Conservation (phyloP, 2,329 filamentous ascomycete species). For the Penicillium nordicum region DNA sequence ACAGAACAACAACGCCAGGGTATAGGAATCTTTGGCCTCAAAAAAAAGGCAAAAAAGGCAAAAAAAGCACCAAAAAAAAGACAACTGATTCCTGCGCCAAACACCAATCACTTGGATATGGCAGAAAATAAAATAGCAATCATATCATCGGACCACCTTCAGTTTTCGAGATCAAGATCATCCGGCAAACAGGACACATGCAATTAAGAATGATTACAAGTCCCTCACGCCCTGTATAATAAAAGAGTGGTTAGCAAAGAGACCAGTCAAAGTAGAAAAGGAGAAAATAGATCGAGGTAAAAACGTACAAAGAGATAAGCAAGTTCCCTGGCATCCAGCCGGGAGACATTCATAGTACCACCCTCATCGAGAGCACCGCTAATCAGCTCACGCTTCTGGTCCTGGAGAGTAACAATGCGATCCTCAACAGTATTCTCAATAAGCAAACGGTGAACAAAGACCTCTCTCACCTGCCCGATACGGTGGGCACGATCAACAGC, state of each 20-base stretch:
- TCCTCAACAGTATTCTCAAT: constrained; percentile 80
- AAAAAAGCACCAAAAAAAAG: not conserved
- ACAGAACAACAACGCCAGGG: constrained; percentile 3
- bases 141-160: not conserved
- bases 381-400: constrained; percentile 73
- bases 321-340: constrained; percentile 65
- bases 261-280: not conserved
- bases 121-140: not conserved
- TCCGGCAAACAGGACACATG: not conserved
- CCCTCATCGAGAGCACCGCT: constrained; percentile 76
- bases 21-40: constrained; percentile 6
- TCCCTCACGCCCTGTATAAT: constrained; percentile 21
- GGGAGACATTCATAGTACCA: constrained; percentile 62
- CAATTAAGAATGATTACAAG: not conserved
- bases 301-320: constrained; percentile 62
- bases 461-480: constrained; percentile 72
- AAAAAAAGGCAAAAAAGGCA: not conserved
- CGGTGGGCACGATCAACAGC: constrained; percentile 86
- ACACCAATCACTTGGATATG: not conserved
- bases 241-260: constrained; percentile 6
- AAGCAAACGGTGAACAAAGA: constrained; percentile 76
- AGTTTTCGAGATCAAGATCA: not conserved
- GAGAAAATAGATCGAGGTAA: not conserved
- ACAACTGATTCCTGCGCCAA: not conserved
- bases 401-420: constrained; percentile 74